phyloP scores from a whole-genome alignment of 2,329 filamentous ascomycete species.

The Verticillium zaregamsianum region DNA sequence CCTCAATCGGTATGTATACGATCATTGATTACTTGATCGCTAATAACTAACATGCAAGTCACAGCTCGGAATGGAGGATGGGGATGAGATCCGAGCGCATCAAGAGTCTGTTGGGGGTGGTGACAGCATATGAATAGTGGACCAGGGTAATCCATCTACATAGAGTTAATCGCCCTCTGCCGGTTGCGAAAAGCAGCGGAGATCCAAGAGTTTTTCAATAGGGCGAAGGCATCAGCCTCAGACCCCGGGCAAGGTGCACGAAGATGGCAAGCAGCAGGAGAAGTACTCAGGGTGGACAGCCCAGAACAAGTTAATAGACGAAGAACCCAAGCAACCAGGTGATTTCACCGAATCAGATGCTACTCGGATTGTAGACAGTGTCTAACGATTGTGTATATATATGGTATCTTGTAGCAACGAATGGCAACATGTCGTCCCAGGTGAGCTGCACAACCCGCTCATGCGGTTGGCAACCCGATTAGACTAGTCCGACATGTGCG shows the following conservation, averaged over 20 bases:
- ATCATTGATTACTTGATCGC: neutral
- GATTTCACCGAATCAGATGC: too few species aligned
- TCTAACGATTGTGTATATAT: neutral
- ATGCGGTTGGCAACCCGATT: neutral
- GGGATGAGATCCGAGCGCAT: neutral
- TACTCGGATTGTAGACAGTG: neutral
- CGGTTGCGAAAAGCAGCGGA: neutral
- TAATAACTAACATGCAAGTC: neutral
- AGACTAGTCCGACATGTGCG: neutral
- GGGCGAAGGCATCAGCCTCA: too few species aligned
- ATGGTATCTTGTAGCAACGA: neutral
- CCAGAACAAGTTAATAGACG: too few species aligned
- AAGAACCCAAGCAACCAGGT: too few species aligned
- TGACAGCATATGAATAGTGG: neutral
- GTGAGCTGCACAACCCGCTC: neutral
- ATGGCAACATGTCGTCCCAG: neutral
- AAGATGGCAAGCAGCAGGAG: too few species aligned
- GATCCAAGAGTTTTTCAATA: too few species aligned
- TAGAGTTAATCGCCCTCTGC: neutral
- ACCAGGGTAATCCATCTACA: neutral
- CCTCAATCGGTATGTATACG: neutral
- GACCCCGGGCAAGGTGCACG: too few species aligned
- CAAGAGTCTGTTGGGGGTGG: neutral
- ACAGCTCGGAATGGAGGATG: neutral
- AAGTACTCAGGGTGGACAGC: too few species aligned